Base-by-base conservation (phyloP, 352 stramenopile species). In the Globisporangium takayamanum region DNA sequence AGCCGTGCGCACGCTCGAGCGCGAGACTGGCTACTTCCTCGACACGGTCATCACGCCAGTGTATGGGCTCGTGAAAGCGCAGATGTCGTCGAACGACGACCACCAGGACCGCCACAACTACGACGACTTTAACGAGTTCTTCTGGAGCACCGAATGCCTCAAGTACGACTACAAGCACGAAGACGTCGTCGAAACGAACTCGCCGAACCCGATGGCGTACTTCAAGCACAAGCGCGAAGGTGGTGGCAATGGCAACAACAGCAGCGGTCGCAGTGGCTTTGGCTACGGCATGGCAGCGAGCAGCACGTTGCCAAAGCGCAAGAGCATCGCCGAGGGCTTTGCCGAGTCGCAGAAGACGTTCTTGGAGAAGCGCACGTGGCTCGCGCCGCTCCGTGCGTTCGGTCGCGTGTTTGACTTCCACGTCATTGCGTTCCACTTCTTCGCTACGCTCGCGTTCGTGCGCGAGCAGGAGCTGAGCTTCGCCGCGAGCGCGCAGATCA, bases 71-170 rank as follows among this genome's bases (percentile, higher is more conserved):
- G 51, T 95, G 26, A 77, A 75, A 57, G 60, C 73, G 7, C 85
- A 98, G 54, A 96, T 99, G 80, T 75, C 94, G 39, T 87, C 74
- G 5, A 88, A 80, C 55, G 78, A 73, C 22, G 97, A 99, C 63
- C 96, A 99, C 69, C 66, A 93, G 44, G 85, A 98, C 52, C 96
- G 93, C 28, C 83, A 96, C 64, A 99, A 99, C 72, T 99, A 99
- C 67, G 97, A 99, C 49, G 97, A 99, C 66, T 98, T 99, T 64
- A 99, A 99, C 74, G 97, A 99, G 79, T 99, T 99, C 66, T 99
- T 99, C 68, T 99, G 97, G 97, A 97, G 85, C 20, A 80, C 87
- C n/a, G 73, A 87, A 2, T 99, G 97, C 63, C 80, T 99, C 26
- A 82, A 90, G 42, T 99, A 88, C 62, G 87, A 96, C 60, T 98